Conservation (phyloP, 83 land plant species). For the Picea mariana region DNA sequence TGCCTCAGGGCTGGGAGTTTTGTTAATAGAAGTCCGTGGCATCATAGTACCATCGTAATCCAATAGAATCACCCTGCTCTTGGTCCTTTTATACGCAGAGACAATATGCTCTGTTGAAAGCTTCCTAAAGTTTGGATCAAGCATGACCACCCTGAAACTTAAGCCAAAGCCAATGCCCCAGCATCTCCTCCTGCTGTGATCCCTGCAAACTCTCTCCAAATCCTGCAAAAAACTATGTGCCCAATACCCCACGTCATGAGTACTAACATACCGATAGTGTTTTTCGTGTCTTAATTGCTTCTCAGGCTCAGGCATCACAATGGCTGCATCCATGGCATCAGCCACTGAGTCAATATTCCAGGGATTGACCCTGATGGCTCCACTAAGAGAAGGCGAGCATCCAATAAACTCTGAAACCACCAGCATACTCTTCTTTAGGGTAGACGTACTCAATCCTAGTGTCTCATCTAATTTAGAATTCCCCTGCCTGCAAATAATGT, state of each 20-base stretch:
- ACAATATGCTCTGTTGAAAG: constrained; percentile 51
- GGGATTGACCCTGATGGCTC: constrained; percentile 75
- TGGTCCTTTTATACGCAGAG: constrained; percentile 46
- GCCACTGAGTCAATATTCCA: constrained; percentile 76
- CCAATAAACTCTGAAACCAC: constrained; percentile 80
- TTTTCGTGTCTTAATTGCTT: constrained; percentile 72
- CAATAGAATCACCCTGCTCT: constrained; percentile 64
- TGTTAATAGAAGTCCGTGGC: constrained; percentile 54
- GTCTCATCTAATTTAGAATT: constrained; percentile 27
- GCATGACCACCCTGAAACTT: constrained; percentile 59
- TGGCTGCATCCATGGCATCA: constrained; percentile 53
- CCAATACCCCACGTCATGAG: constrained; percentile 78
- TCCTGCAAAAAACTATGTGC: constrained; percentile 69
- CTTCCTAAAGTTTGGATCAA: constrained; percentile 62
- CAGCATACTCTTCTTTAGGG: constrained; percentile 53
- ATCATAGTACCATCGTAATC: constrained; percentile 83
- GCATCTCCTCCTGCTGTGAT: constrained; percentile 54
- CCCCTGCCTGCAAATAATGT: constrained; percentile 74
- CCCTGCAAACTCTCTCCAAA: constrained; percentile 63
- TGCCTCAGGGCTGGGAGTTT: constrained; percentile 52
- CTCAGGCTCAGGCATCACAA: constrained; percentile 44
- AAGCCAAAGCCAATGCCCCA: constrained; percentile 75
- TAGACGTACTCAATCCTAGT: constrained; percentile 14
- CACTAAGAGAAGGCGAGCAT: constrained; percentile 78
- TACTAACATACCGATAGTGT: constrained; percentile 70